Evolutionary conservation across 768 basidiomycete species (phyloP), one percentile per base, ranked within the genome.

Genomic region (Scleroderma citrinum): DNA sequence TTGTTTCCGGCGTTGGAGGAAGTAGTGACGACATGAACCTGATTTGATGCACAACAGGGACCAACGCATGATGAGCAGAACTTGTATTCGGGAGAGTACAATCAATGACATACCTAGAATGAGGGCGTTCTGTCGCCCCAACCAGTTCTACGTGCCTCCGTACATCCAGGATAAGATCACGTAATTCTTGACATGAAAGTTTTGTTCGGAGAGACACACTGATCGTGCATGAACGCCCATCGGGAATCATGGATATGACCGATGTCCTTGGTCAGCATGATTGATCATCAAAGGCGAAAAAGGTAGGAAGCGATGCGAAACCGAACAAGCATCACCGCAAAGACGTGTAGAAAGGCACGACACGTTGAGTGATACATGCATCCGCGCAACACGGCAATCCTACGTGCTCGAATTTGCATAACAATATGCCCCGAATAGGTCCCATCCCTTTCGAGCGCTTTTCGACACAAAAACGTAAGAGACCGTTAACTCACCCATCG

Each of bases 171-270:
- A 95, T 65, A 0, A 90, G 73, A 8, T 77, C 67, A 55, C 82
- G 79, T 13, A 93, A 68, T 56, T 93, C 92, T 23, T 76, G 73
- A 0, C 76, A 65, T 1, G 81, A 75, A n/a, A 94, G 70, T 56
- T 84, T 85, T 3, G 76, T 73, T 66, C 94, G 94, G 14, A 95
- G 68, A 0, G 88, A 86, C n/a, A 95, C 83, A 2, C 92, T 94
- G 55, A 7, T 29, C 26, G 26, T 20, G 5, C 7, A 51, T 26
- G 11, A 42, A n/a, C 26, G 34, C 17, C 26, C 7, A 26, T 20
- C 20, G 21, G 19, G 19, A 24, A 41, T 7, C 19, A 20, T 11
- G 23, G 19, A 44, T 4, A 44, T n/a, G n/a, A n/a, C n/a, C n/a
- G 45, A 49, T 12, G 26, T 64, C 48, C 26, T 29, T 29, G 26